Evolutionary conservation across 2,329 filamentous ascomycete species (phyloP).

Genomic region (Talaromyces islandicus): DNA sequence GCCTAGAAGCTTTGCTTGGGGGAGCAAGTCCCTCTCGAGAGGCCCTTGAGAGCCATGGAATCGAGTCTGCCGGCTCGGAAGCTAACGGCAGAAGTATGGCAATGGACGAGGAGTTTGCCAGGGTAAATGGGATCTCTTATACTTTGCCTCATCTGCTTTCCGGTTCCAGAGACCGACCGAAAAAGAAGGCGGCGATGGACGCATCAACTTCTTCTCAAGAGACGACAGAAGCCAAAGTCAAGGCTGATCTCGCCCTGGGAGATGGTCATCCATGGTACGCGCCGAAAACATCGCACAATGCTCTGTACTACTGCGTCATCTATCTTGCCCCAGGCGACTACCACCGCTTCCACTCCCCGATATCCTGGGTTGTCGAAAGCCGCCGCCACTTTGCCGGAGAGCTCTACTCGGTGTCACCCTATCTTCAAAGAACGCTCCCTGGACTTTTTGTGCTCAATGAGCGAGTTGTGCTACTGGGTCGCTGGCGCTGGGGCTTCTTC

Average conservation of each 20-base stretch:
- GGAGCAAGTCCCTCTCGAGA: slow-evolving; percentile 43
- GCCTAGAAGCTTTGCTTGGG: slow-evolving; percentile 84
- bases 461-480: slow-evolving; percentile 83
- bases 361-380: slow-evolving; percentile 89
- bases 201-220: slow-evolving; percentile 64
- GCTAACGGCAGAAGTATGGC: slow-evolving; percentile 60
- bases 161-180: slow-evolving; percentile 47
- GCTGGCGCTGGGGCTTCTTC: slow-evolving; percentile 98
- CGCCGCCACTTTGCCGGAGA: slow-evolving; percentile 97
- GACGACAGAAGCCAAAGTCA: slow-evolving; percentile 74
- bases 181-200: slow-evolving; percentile 57
- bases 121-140: slow-evolving; percentile 92
- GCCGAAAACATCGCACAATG: slow-evolving; percentile 55
- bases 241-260: slow-evolving; percentile 72
- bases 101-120: slow-evolving; percentile 86
- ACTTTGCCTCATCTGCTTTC: slow-evolving; percentile 83
- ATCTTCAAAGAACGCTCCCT: slow-evolving; percentile 84
- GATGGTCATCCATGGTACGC: slow-evolving; percentile 62
- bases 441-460: slow-evolving; percentile 96
- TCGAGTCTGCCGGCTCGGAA: slow-evolving; percentile 23
- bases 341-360: slow-evolving; percentile 94
- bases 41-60: slow-evolving; percentile 29
- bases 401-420: slow-evolving; percentile 89
- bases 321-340: slow-evolving; percentile 97
- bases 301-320: slow-evolving; percentile 88